Conservation (phyloP, 2,329 filamentous ascomycete species). For the Ceratocystiopsis sp. region DNA sequence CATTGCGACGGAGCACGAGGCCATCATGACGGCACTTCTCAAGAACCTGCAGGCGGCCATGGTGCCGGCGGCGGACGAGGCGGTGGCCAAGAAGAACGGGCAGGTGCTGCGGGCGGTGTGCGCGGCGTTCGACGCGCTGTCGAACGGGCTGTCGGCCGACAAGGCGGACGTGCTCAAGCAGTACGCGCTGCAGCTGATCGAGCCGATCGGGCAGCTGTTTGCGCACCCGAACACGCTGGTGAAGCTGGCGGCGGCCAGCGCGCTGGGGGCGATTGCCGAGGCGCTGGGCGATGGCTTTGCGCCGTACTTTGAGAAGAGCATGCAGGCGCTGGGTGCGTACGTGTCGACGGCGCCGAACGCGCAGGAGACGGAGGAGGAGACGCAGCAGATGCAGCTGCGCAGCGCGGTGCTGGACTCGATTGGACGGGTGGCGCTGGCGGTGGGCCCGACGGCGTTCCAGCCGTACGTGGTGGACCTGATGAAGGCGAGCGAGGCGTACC, state of each 20-base stretch:
- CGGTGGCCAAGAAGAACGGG: constrained; percentile 55
- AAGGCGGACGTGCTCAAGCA: constrained; percentile 64
- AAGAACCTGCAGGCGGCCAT: constrained; percentile 77
- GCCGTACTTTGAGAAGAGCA: constrained; percentile 82
- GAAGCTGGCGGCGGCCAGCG: constrained; percentile 77
- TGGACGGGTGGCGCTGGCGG: constrained; percentile 79
- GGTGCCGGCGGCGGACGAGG: constrained; percentile 43
- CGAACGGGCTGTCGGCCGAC: constrained; percentile 66
- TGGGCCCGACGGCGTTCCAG: constrained; percentile 74
- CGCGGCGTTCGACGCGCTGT: constrained; percentile 78
- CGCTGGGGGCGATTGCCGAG: constrained; percentile 77
- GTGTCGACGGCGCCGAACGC: constrained; percentile 76
- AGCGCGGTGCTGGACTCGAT: constrained; percentile 84
- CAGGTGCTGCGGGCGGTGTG: constrained; percentile 82
- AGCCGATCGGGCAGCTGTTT: constrained; percentile 70
- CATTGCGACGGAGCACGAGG: constrained; percentile 68
- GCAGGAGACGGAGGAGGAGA: constrained; percentile 73
- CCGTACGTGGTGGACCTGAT: constrained; percentile 83
- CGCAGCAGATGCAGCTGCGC: constrained; percentile 79
- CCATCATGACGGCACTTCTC: constrained; percentile 67
- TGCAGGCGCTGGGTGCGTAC: constrained; percentile 74
- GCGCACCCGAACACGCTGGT: constrained; percentile 73
- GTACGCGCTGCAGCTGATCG: constrained; percentile 70
- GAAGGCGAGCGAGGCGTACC: constrained; percentile 78
- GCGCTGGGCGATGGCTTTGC: constrained; percentile 69